Percentiles rank a stretch among this genome's conserved stretches.
Conservation (phyloP, 176 grass and related monocot species). For the Hordeum marinum region DNA sequence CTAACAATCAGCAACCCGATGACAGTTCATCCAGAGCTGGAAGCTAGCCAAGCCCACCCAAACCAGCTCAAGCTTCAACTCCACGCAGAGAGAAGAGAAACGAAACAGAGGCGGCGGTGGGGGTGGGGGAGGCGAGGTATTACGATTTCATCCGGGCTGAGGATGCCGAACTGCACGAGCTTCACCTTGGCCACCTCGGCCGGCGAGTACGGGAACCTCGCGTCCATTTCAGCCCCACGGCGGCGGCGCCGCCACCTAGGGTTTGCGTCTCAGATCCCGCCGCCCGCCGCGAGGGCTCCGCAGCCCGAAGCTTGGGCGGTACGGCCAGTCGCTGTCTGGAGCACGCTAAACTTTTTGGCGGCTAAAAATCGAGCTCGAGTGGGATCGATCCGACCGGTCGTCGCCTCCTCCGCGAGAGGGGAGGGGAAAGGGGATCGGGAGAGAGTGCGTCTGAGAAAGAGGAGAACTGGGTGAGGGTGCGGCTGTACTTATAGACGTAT, state of each 20-base stretch:
- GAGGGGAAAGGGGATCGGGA: neutral
- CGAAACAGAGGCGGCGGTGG: slow-evolving; percentile 16
- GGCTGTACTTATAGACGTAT: slow-evolving; percentile 48
- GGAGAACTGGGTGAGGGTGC: neutral
- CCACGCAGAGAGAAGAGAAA: neutral
- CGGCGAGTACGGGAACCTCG: slow-evolving; percentile 86
- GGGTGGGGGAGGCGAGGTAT: slow-evolving; percentile 16
- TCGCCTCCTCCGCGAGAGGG: neutral
- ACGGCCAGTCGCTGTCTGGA: neutral
- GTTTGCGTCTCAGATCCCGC: slow-evolving; percentile 43
- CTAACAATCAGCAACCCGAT: neutral
- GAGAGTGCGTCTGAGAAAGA: slow-evolving; percentile 33
- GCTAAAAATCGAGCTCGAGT: neutral
- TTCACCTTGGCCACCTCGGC: slow-evolving; percentile 96
- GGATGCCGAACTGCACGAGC: slow-evolving; percentile 92
- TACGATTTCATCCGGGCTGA: slow-evolving; percentile 99
- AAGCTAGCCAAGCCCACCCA: neutral
- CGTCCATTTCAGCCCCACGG: slow-evolving; percentile 50
- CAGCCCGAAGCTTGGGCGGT: neutral
- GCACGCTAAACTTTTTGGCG: neutral
- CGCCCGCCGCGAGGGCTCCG: neutral
- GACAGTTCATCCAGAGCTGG: neutral
- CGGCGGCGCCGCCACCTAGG: slow-evolving; percentile 23
- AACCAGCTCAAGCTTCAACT: neutral
- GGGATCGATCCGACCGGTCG: neutral